phyloP scores from a whole-genome alignment of 2,329 filamentous ascomycete species.

The Elsinoe australis region DNA sequence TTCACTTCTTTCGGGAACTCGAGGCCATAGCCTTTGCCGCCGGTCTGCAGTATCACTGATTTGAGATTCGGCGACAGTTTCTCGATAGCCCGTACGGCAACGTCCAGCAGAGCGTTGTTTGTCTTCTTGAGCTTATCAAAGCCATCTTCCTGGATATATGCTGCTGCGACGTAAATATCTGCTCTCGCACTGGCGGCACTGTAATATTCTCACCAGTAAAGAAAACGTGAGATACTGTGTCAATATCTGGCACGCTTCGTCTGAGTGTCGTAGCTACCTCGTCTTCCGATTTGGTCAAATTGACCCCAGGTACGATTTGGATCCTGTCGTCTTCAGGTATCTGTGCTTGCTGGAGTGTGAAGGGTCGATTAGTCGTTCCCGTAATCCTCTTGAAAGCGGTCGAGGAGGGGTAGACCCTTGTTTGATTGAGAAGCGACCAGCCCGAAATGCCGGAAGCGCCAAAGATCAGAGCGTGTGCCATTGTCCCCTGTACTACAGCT shows the following conservation, averaged over 20 bases:
- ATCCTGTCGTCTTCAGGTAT: conserved; percentile 37
- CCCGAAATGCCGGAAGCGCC: conserved; percentile 45
- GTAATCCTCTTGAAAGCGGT: conserved; percentile 40
- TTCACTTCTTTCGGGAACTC: conserved; percentile 30
- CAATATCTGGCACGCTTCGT: conserved; percentile 28
- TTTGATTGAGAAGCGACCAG: conserved; percentile 44
- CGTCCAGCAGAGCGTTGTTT: conserved; percentile 37
- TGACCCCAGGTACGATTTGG: conserved; percentile 37
- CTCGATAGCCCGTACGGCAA: conserved; percentile 33
- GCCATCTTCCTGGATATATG: conserved; percentile 37
- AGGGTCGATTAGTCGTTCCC: conserved; percentile 42
- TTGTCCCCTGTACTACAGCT: too few relatives aligned
- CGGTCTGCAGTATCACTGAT: conserved; percentile 34
- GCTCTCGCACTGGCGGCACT: too few relatives aligned
- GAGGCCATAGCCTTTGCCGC: too few relatives aligned
- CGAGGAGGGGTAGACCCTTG: conserved; percentile 40
- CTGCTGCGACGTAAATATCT: too few relatives aligned
- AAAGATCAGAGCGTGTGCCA: conserved; percentile 31
- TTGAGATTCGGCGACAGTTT: conserved; percentile 31
- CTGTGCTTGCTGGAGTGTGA: conserved; percentile 27
- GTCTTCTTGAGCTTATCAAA: conserved; percentile 33
- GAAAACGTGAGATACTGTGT: conserved; percentile 39
- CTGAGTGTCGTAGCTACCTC: conserved; percentile 21
- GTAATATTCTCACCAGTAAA: too few relatives aligned
- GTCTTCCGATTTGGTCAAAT: conserved; percentile 34